phyloP scores from a whole-genome alignment of 768 basidiomycete genomes.

The Rhodotorula taiwanensis region DNA sequence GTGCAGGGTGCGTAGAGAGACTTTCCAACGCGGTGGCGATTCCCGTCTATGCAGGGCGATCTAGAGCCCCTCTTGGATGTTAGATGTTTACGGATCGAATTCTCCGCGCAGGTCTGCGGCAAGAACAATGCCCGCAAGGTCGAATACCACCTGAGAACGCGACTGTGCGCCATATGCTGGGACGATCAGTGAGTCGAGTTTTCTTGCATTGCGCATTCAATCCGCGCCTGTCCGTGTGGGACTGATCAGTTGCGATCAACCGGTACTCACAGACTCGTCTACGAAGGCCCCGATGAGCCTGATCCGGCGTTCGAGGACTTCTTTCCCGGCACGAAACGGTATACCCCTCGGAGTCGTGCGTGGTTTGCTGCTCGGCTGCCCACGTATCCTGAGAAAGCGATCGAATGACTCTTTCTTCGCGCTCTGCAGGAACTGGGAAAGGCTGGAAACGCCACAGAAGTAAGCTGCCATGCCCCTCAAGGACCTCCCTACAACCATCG shows the following conservation, averaged over 20 bases:
- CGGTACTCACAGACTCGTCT: conserved; percentile 15
- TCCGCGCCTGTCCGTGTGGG: neutral
- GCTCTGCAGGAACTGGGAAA: conserved; percentile 1
- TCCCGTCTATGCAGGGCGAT: too few relatives aligned
- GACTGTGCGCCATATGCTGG: conserved; percentile 16
- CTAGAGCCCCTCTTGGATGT: too few relatives aligned
- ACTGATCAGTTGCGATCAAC: neutral
- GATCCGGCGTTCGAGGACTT: conserved; percentile 27
- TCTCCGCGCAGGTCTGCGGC: conserved; percentile 3
- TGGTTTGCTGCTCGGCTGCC: too few relatives aligned
- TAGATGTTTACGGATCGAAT: too few relatives aligned
- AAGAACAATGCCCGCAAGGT: conserved; percentile 8
- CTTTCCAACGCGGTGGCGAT: too few relatives aligned
- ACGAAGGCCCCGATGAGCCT: conserved; percentile 27
- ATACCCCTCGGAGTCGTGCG: conserved; percentile 18
- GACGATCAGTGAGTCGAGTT: conserved; percentile 8
- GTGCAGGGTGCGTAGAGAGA: conserved; percentile 3
- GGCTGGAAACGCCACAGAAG: conserved; percentile 15
- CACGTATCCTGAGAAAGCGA: neutral
- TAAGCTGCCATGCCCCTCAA: neutral
- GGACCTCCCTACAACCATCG: too few relatives aligned
- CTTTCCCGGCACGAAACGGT: conserved; percentile 18
- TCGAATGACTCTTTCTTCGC: neutral
- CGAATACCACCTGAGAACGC: conserved; percentile 7
- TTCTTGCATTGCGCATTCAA: too few relatives aligned